A percentile compares a stretch with the other conserved stretches of the same genome.
Evolutionary conservation across 2,329 filamentous ascomycete species (phyloP).

Genomic region (Coleophoma cylindrospora): DNA sequence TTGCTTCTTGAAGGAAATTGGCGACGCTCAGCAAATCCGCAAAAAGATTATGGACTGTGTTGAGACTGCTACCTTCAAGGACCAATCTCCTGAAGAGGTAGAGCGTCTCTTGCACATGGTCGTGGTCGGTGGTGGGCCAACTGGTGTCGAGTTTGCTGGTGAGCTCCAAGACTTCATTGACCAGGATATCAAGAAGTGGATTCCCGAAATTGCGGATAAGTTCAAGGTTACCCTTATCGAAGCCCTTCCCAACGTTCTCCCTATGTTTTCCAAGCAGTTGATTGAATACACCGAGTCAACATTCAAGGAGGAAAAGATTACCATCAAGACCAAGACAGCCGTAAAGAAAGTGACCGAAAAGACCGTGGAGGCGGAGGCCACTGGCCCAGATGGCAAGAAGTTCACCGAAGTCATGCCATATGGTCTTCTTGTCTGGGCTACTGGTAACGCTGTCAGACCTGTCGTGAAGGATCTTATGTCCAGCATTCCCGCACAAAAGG

Average conservation of each 20-base stretch:
- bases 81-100: conserved; percentile 80
- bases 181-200: conserved; percentile 95
- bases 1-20: conserved; percentile 98
- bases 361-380: conserved; percentile 84
- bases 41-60: conserved; percentile 99
- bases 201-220: conserved; percentile 89
- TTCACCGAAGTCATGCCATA: conserved; percentile 79
- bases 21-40: conserved; percentile 90
- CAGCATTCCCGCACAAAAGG: conserved; percentile 90
- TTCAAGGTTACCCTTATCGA: conserved; percentile 98
- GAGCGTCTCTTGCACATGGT: conserved; percentile 98
- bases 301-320: conserved; percentile 97
- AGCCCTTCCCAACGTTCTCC: conserved; percentile 91
- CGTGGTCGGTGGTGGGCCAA: conserved; percentile 87
- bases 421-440: conserved; percentile 96
- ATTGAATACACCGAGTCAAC: conserved; percentile 99
- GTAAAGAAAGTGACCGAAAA: conserved; percentile 96
- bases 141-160: conserved; percentile 96
- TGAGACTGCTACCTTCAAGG: conserved; percentile 98
- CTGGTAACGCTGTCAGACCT: conserved; percentile 87
- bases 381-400: conserved; percentile 80
- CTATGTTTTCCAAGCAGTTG: conserved; percentile 97
- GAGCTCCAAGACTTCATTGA: conserved; percentile 99
- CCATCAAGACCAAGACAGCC: conserved; percentile 97
- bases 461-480: conserved; percentile 87